Conservation (phyloP, 441 rosid genomes). For the Isatis lusitanica region DNA sequence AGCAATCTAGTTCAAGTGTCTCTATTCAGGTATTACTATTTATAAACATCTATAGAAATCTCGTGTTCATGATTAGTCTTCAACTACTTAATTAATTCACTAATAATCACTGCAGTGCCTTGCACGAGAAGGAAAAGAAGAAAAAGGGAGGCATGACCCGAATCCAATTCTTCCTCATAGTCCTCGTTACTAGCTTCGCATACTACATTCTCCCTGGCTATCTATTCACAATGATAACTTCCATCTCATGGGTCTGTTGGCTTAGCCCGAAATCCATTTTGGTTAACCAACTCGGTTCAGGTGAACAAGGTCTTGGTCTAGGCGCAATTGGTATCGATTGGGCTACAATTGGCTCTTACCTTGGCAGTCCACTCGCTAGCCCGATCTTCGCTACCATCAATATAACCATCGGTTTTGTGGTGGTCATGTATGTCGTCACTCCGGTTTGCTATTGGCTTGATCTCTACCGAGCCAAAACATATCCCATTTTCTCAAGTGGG, state of each 20-base stretch:
- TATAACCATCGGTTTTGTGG: slow-evolving; percentile 51
- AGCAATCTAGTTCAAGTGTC: slow-evolving; percentile 67
- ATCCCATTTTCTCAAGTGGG: slow-evolving; percentile 45
- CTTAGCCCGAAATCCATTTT: slow-evolving; percentile 53
- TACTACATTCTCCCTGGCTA: slow-evolving; percentile 62
- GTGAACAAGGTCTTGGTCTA: slow-evolving; percentile 57
- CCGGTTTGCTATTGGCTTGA: slow-evolving; percentile 59
- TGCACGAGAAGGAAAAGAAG: slow-evolving; percentile 56
- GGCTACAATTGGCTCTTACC: slow-evolving; percentile 58
- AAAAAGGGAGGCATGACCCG: slow-evolving; percentile 44
- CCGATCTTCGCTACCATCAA: slow-evolving; percentile 76
- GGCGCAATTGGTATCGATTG: slow-evolving; percentile 64
- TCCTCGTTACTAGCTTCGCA: slow-evolving; percentile 51
- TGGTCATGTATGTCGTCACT: slow-evolving; percentile 54
- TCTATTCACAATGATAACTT: slow-evolving; percentile 45
- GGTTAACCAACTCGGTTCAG: slow-evolving; percentile 69
- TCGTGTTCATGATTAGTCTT: not conserved
- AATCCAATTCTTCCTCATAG: slow-evolving; percentile 59
- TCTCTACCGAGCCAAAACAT: slow-evolving; percentile 57
- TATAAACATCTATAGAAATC: not conserved
- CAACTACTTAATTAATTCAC: not conserved
- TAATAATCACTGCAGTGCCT: slow-evolving; percentile 46
- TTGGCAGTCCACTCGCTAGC: slow-evolving; percentile 73
- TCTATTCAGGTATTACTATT: slow-evolving; percentile 55
- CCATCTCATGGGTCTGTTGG: slow-evolving; percentile 75